Conservation (phyloP, 1,284 basidiomycete species). For the Fistulinella cinereoalba region DNA sequence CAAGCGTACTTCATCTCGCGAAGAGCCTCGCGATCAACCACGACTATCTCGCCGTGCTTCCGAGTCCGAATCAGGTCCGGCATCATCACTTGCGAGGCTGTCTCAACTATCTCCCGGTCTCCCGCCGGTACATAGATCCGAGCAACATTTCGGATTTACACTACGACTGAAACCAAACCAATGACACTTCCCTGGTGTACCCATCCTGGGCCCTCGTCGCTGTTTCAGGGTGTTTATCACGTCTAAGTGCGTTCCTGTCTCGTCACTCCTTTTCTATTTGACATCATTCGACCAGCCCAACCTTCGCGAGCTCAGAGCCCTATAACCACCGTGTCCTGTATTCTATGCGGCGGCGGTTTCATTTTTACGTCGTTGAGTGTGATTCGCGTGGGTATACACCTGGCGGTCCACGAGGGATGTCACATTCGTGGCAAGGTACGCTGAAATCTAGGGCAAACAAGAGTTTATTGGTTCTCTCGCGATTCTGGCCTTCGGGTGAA, state of each 20-base stretch:
- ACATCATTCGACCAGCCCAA: neutral
- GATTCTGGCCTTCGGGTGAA: conserved; percentile 9
- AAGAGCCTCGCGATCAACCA: conserved; percentile 8
- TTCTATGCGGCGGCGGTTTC: conserved; percentile 1
- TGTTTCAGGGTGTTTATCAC: conserved; percentile 23
- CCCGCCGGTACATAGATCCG: conserved; percentile 6
- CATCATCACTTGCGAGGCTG: conserved; percentile 14
- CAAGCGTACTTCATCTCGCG: conserved; percentile 18
- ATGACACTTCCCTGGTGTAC: conserved; percentile 16
- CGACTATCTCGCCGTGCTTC: neutral
- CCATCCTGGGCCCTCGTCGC: conserved; percentile 19
- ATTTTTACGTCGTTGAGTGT: conserved; percentile 7
- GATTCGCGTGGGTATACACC: conserved; percentile 8
- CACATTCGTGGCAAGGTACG: neutral
- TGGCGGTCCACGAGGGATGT: neutral
- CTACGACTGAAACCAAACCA: conserved; percentile 14
- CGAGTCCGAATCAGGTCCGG: conserved; percentile 6
- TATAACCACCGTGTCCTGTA: conserved; percentile 5
- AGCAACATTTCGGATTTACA: conserved; percentile 18
- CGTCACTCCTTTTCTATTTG: conserved; percentile 9
- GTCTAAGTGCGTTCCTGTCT: conserved; percentile 19
- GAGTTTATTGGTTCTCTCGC: conserved; percentile 7
- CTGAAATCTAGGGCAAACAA: conserved; percentile 10
- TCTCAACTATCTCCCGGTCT: conserved; percentile 22
- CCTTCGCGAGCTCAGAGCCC: conserved; percentile 1